Evolutionary conservation across 257 asterid species (phyloP).

Genomic region (Solanum appendiculatum): DNA sequence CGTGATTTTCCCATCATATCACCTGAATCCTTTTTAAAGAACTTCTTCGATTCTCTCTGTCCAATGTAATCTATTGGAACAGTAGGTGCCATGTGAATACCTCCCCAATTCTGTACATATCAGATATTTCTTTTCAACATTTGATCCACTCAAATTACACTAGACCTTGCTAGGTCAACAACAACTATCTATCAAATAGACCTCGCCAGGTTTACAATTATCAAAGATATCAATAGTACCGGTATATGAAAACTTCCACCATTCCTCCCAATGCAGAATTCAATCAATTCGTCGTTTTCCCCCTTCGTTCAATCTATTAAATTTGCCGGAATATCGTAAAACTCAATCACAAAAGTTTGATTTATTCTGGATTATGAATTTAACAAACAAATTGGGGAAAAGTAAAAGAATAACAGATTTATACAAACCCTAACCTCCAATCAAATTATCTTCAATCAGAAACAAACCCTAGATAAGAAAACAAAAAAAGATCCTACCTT

Average conservation of each 20-base stretch:
- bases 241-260: background rate
- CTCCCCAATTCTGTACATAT: conserved; percentile 28
- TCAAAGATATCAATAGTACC: conserved; percentile 6
- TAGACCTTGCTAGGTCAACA: background rate
- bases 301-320: background rate
- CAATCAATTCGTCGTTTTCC: background rate
- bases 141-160: conserved; percentile 1
- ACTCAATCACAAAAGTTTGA: background rate
- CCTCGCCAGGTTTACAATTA: conserved; percentile 1
- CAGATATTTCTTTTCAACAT: conserved; percentile 21
- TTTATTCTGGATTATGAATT: background rate
- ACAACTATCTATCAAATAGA: background rate
- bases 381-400: background rate
- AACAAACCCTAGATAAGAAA: background rate
- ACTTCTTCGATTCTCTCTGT: conserved; percentile 29
- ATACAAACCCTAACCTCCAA: conserved; percentile 14
- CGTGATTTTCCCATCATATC: conserved; percentile 60
- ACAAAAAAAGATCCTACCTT: background rate
- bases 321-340: background rate
- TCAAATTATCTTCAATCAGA: background rate
- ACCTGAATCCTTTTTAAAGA: conserved; percentile 15
- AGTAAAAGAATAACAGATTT: background rate
- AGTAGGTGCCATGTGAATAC: conserved; percentile 51
- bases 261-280: conserved; percentile 3
- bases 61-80: conserved; percentile 50